Percentiles rank a stretch among this genome's conserved stretches.
phyloP scores from a whole-genome alignment of 1,284 basidiomycete species.

The Cronartium ribicola region DNA sequence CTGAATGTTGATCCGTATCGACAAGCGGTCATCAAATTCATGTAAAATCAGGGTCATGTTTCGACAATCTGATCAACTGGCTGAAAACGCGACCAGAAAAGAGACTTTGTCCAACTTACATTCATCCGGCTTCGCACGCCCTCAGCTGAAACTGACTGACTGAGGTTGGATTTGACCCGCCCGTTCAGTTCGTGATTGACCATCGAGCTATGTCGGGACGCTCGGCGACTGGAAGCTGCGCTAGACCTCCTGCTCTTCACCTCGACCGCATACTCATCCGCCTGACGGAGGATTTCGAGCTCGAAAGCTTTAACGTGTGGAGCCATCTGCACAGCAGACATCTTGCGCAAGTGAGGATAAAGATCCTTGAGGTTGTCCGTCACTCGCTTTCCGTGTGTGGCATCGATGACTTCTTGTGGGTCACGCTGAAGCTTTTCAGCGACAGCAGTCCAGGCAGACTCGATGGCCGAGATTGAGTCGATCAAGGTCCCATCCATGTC shows the following conservation, averaged over 20 bases:
- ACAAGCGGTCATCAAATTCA: too few relatives aligned
- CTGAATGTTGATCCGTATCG: too few relatives aligned
- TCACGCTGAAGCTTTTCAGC: constrained; percentile 66
- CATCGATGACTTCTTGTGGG: constrained; percentile 60
- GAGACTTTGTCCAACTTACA: neutral
- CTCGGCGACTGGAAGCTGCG: constrained; percentile 32
- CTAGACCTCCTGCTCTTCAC: constrained; percentile 45
- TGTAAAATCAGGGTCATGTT: too few relatives aligned
- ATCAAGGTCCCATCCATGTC: constrained; percentile 58
- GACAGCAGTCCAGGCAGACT: constrained; percentile 72
- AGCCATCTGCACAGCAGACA: constrained; percentile 61
- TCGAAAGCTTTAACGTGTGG: constrained; percentile 65
- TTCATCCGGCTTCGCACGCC: constrained; percentile 44
- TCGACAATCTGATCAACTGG: too few relatives aligned
- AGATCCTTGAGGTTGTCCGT: constrained; percentile 63
- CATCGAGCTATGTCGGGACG: constrained; percentile 13
- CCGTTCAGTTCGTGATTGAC: constrained; percentile 33
- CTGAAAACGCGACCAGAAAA: too few relatives aligned
- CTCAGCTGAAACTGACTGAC: constrained; percentile 42
- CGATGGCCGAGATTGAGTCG: constrained; percentile 70
- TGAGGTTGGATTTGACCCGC: constrained; percentile 44
- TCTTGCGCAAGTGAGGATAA: constrained; percentile 58
- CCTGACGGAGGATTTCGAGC: constrained; percentile 66
- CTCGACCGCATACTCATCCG: constrained; percentile 60
- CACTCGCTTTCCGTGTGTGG: constrained; percentile 70